Evolutionary conservation across 805 yeast species (phyloP), one percentile per base, ranked within the genome.

Genomic region (Metschnikowia reukaufii): DNA sequence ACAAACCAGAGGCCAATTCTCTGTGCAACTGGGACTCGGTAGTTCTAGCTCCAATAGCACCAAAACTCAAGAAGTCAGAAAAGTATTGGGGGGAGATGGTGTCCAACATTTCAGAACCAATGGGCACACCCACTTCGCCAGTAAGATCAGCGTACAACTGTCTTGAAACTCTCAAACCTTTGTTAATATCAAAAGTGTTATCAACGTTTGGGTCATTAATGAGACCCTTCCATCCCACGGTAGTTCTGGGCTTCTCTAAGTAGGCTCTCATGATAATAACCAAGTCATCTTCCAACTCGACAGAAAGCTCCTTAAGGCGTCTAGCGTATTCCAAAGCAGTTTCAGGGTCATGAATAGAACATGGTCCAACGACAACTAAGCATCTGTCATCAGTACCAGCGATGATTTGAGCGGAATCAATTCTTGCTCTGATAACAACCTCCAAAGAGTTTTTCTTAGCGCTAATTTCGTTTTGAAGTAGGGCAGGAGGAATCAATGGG

Each of bases 11-110:
- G 3, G 98, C 96, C 57, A 92, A 79, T 70, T 92, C 99, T 68
- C 99, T 84, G 70, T 92, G 99, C 45, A 92, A 81, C 74, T 92
- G 99, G 33, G 97, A 90, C 74, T 92, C 99, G 33, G 99, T 92
- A 38, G 99, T 92, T 77, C 99, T 86, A 33, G 99, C 99, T 61
- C 99, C 99, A 66, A 92, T 91, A 40, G 99, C 99, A 62, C 99
- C 99, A 44, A 94, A 81, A 20, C 96, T 87, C 78, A 92, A 86
- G 57, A 92, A 81, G 68, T 92, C 99, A 42, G 94, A 82, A 61
- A 92, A 78, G 72, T 86, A 92, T 76, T 92, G 97, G 1, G 99
- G 99, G 13, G 97, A 89, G 53, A 94, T 92, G 21, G 98, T 92
- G 69, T 92, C 99, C 64, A 92, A 80, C 97, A 92, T 92, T 73